phyloP scores from a whole-genome alignment of 1,284 basidiomycete genomes.

The Ustilago bromivora region DNA sequence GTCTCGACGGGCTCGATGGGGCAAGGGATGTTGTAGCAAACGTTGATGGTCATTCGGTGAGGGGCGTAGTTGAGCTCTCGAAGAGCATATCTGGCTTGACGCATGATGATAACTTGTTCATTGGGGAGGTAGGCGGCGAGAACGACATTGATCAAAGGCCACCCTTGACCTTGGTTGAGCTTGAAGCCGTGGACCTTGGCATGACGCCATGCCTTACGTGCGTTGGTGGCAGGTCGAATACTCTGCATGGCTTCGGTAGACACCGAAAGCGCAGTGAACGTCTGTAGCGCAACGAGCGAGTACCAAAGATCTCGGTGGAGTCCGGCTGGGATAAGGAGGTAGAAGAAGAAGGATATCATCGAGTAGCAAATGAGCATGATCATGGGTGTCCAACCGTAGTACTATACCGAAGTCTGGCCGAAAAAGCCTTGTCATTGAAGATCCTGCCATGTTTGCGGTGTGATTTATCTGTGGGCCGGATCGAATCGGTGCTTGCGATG shows the following conservation, averaged over 20 bases:
- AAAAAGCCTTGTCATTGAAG: conserved; percentile 13
- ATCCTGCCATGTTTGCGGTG: conserved; percentile 26
- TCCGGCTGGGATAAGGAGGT: conserved; percentile 47
- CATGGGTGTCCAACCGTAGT: conserved; percentile 60
- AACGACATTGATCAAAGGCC: conserved; percentile 60
- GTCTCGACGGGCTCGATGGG: conserved; percentile 58
- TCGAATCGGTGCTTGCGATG: neutral
- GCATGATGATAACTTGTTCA: conserved; percentile 62
- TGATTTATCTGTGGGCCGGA: neutral
- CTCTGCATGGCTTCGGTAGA: conserved; percentile 58
- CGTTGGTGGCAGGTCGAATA: conserved; percentile 56
- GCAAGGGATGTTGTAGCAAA: conserved; percentile 62
- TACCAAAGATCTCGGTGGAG: conserved; percentile 59
- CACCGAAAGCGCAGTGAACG: conserved; percentile 57
- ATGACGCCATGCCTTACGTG: conserved; percentile 53
- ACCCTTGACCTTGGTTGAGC: conserved; percentile 52
- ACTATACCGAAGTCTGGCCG: conserved; percentile 37
- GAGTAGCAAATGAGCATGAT: conserved; percentile 54
- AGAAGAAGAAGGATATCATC: conserved; percentile 55
- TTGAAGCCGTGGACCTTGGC: conserved; percentile 52
- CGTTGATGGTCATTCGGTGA: conserved; percentile 56
- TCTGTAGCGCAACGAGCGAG: conserved; percentile 50
- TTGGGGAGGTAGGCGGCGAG: conserved; percentile 63
- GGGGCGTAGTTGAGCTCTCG: conserved; percentile 58
- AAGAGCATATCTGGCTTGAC: conserved; percentile 59